These are phyloP conservation scores for Penicillium sp. DNA, from an alignment of 2,329 filamentous ascomycete genomes.

Conservation along the genomic window DNA sequence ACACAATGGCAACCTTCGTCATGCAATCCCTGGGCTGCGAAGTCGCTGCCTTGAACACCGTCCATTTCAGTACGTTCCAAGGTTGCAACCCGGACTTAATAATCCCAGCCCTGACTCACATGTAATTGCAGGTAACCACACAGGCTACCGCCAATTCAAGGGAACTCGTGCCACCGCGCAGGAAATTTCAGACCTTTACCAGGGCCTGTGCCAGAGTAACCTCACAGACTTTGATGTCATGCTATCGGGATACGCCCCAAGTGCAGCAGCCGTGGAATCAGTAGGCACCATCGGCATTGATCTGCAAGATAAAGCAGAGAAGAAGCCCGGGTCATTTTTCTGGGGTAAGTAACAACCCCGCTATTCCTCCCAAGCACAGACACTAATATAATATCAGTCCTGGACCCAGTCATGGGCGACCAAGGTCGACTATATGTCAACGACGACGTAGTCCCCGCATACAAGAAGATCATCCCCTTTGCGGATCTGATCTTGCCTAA, in stretches of 20 bases:
- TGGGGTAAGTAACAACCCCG: constrained; percentile 59
- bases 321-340: constrained; percentile 76
- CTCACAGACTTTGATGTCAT: constrained; percentile 91
- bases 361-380: neutral
- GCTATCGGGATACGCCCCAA: constrained; percentile 91
- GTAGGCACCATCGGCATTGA: constrained; percentile 83
- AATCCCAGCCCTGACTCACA: neutral
- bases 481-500: constrained; percentile 94
- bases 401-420: constrained; percentile 98
- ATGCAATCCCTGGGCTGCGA: constrained; percentile 93
- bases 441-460: constrained; percentile 86
- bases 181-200: constrained; percentile 81
- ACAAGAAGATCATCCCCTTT: constrained; percentile 73
- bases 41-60: constrained; percentile 90
- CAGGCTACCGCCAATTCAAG: constrained; percentile 84
- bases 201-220: constrained; percentile 77
- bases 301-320: constrained; percentile 64
- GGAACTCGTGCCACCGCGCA: constrained; percentile 78
- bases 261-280: constrained; percentile 76
- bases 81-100: constrained; percentile 13
- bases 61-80: constrained; percentile 96
- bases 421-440: constrained; percentile 89
- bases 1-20: constrained; percentile 93
- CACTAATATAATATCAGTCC: constrained; percentile 52
- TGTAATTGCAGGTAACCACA: constrained; percentile 74